Evolutionary conservation across 1,284 basidiomycete species (phyloP).

Genomic region (Leccinum pachyderme): DNA sequence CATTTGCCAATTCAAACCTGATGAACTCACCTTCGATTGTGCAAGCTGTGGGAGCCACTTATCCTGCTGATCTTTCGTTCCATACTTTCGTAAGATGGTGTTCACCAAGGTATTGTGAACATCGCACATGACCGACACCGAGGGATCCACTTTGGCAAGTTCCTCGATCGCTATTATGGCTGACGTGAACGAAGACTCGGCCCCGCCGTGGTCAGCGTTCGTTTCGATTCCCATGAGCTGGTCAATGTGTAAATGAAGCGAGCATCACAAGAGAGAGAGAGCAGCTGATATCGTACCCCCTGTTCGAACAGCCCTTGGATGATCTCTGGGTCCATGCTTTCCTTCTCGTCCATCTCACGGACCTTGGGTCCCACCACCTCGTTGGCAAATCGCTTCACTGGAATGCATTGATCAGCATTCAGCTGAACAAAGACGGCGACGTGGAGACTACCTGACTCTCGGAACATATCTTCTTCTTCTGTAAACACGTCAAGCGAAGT

Average conservation of each 20-base stretch:
- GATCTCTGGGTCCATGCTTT: constrained; percentile 88
- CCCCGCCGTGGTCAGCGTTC: constrained; percentile 77
- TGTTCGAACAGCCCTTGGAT: constrained; percentile 94
- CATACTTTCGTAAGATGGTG: constrained; percentile 90
- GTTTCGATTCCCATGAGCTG: constrained; percentile 99
- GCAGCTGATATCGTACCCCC: constrained; percentile 61
- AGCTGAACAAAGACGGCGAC: background rate
- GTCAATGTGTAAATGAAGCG: background rate
- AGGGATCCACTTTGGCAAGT: constrained; percentile 93
- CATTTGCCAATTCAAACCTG: background rate
- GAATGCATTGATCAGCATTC: background rate
- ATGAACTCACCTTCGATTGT: constrained; percentile 70
- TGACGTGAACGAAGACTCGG: constrained; percentile 90
- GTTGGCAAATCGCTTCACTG: constrained; percentile 84
- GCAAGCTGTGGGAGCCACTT: constrained; percentile 89
- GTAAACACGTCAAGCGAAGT: constrained; percentile 79
- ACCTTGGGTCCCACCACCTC: constrained; percentile 92
- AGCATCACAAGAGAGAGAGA: background rate
- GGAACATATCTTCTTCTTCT: constrained; percentile 89
- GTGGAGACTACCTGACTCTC: constrained; percentile 70
- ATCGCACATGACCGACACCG: constrained; percentile 95
- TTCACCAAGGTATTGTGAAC: constrained; percentile 99
- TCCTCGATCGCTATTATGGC: constrained; percentile 98
- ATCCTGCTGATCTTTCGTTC: constrained; percentile 79
- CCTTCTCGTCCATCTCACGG: constrained; percentile 97